These are phyloP conservation scores for Yarrowia sp. DNA, from an alignment of 805 yeast genomes.

Conservation along the genomic window DNA sequence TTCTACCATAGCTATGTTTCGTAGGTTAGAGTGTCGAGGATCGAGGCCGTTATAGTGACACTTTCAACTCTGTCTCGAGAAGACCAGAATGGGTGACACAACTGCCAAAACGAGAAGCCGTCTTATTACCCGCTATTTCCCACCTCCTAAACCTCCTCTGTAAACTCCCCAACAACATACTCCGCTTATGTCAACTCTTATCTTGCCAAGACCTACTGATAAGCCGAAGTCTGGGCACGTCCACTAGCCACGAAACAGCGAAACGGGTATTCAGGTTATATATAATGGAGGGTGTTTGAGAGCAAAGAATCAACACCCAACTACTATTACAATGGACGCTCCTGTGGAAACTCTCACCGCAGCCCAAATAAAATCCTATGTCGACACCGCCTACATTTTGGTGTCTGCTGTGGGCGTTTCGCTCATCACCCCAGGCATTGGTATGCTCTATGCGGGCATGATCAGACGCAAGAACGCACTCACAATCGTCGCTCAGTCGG, in stretches of 20 bases:
- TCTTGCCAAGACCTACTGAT: slow-evolving; percentile 30
- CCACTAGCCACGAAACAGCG: slow-evolving; percentile 14
- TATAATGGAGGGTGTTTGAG: slow-evolving; percentile 5
- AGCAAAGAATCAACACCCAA: background rate
- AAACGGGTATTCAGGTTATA: background rate
- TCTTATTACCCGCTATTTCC: no score
- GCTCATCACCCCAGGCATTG: slow-evolving; percentile 97
- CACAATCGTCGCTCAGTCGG: slow-evolving; percentile 89
- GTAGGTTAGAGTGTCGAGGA: background rate
- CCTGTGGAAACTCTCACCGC: slow-evolving; percentile 19
- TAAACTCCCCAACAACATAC: background rate
- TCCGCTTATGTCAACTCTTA: slow-evolving; percentile 7
- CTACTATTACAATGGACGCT: slow-evolving; percentile 13
- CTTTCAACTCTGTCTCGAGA: background rate
- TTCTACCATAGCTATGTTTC: background rate
- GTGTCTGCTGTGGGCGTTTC: slow-evolving; percentile 44
- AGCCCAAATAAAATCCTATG: slow-evolving; percentile 22
- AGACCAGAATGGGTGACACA: background rate
- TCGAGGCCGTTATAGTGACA: background rate
- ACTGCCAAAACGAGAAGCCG: background rate
- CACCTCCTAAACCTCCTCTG: background rate
- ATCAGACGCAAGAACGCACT: slow-evolving; percentile 96
- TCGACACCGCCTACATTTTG: slow-evolving; percentile 28
- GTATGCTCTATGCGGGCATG: slow-evolving; percentile 89
- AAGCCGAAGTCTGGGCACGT: slow-evolving; percentile 21